These are phyloP conservation scores for Mycocentrospora acerina DNA, from an alignment of 2,329 filamentous ascomycete genomes.

Conservation along the genomic window DNA sequence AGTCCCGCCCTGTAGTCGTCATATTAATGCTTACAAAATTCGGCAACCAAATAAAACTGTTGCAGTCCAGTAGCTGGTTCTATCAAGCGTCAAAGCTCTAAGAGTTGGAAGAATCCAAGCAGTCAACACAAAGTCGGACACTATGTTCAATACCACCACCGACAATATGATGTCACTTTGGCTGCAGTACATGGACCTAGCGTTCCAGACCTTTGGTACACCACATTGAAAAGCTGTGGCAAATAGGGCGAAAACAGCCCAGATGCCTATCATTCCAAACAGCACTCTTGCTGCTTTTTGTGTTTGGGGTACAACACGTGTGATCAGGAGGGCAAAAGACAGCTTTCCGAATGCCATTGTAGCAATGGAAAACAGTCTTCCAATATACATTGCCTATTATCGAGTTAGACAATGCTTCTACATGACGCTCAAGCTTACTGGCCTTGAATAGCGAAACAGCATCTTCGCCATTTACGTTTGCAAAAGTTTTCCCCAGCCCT, in stretches of 20 bases:
- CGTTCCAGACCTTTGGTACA: conserved; percentile 10
- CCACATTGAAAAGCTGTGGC: conserved; percentile 20
- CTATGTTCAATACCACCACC: conserved; percentile 21
- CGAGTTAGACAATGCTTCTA: neutral
- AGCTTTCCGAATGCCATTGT: conserved; percentile 20
- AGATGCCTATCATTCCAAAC: conserved; percentile 14
- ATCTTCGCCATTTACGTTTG: conserved; percentile 4
- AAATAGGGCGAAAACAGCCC: conserved; percentile 14
- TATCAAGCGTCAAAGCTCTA: conserved; percentile 19
- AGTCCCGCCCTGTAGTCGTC: neutral
- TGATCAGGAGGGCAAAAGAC: conserved; percentile 18
- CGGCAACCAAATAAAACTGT: conserved; percentile 18
- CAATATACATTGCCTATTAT: conserved; percentile 12
- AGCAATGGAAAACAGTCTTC: conserved; percentile 12
- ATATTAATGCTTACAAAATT: conserved; percentile 7
- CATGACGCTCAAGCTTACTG: neutral
- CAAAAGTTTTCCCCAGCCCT: conserved; percentile 15
- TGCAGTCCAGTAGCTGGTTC: conserved; percentile 7
- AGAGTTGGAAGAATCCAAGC: conserved; percentile 27
- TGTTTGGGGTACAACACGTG: conserved; percentile 19
- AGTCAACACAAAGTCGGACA: conserved; percentile 24
- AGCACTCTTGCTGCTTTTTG: conserved; percentile 8
- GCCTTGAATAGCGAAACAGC: conserved; percentile 18
- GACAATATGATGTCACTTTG: conserved; percentile 14
- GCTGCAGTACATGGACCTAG: conserved; percentile 9